A percentile compares a stretch with the other conserved stretches of the same genome.
phyloP scores from a whole-genome alignment of 345 rosid genomes.

The Xanthoceras sorbifolium region DNA sequence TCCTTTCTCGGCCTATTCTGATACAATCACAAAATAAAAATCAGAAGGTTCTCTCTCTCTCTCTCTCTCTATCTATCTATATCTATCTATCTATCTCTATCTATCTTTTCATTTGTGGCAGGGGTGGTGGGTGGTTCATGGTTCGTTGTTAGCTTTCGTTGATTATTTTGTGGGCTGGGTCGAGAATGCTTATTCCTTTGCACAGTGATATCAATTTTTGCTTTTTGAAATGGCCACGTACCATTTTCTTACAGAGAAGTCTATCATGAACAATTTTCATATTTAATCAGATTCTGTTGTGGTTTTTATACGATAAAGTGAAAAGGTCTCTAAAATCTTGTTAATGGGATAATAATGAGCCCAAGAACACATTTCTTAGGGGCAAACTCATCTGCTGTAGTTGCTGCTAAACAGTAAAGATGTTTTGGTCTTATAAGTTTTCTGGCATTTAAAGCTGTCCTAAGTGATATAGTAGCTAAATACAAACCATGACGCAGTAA shows the following conservation, averaged over 20 bases:
- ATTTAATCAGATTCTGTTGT: not conserved
- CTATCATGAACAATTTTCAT: not conserved
- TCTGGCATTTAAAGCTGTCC: not conserved
- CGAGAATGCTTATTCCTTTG: not conserved
- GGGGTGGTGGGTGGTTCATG: not conserved
- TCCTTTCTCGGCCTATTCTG: conserved; percentile 66
- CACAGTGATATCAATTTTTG: not conserved
- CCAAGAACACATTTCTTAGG: not conserved
- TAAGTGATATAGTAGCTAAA: not conserved
- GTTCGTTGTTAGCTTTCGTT: not conserved
- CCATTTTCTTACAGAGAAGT: not conserved
- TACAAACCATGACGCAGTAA: not conserved
- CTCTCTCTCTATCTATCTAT: not conserved
- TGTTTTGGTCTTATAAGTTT: not conserved
- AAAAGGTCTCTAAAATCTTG: not conserved
- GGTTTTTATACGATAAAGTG: not conserved
- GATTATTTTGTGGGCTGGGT: not conserved
- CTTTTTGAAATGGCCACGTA: not conserved
- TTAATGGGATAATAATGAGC: not conserved
- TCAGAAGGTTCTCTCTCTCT: conserved; percentile 39
- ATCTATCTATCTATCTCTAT: too few relatives aligned
- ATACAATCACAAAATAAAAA: conserved; percentile 47
- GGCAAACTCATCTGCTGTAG: not conserved
- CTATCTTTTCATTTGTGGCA: not conserved
- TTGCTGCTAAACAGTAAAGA: not conserved